phyloP scores from a whole-genome alignment of 2,329 filamentous ascomycete species.

The Diatrype stigma region DNA sequence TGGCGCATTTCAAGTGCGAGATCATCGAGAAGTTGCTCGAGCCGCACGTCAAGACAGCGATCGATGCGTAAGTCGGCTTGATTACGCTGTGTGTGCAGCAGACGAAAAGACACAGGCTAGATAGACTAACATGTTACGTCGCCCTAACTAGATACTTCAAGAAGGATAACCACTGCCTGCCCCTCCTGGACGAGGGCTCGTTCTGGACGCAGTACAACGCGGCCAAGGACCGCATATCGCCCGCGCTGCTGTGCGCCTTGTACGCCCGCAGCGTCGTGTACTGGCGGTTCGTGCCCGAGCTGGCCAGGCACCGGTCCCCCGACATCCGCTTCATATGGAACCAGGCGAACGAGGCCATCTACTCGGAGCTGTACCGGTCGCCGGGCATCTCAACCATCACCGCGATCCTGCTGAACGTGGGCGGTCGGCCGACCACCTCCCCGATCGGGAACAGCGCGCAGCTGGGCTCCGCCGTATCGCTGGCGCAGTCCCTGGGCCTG shows the following conservation, averaged over 20 bases:
- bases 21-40: slow-evolving; percentile 57
- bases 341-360: slow-evolving; percentile 54
- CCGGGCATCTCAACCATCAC: slow-evolving; percentile 56
- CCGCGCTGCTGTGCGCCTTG: slow-evolving; percentile 51
- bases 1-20: slow-evolving; percentile 41
- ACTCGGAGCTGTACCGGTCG: slow-evolving; percentile 54
- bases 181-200: slow-evolving; percentile 51
- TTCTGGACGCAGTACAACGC: slow-evolving; percentile 46
- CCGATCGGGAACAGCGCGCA: slow-evolving; percentile 53
- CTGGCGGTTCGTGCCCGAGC: slow-evolving; percentile 46
- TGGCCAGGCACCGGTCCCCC: slow-evolving; percentile 44
- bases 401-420: slow-evolving; percentile 54
- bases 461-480: slow-evolving; percentile 45
- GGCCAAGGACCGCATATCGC: slow-evolving; percentile 46
- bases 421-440: slow-evolving; percentile 56
- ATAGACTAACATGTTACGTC: too few relatives aligned
- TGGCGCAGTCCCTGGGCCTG: slow-evolving; percentile 50
- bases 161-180: slow-evolving; percentile 56
- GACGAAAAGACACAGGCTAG: too few relatives aligned
- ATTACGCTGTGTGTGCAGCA: slow-evolving; percentile 19
- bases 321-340: slow-evolving; percentile 61
- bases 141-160: slow-evolving; percentile 52
- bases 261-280: slow-evolving; percentile 56
- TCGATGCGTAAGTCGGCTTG: slow-evolving; percentile 37
- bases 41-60: slow-evolving; percentile 45